Conservation (phyloP, 441 rosid species). For the Erysimum pusillum region DNA sequence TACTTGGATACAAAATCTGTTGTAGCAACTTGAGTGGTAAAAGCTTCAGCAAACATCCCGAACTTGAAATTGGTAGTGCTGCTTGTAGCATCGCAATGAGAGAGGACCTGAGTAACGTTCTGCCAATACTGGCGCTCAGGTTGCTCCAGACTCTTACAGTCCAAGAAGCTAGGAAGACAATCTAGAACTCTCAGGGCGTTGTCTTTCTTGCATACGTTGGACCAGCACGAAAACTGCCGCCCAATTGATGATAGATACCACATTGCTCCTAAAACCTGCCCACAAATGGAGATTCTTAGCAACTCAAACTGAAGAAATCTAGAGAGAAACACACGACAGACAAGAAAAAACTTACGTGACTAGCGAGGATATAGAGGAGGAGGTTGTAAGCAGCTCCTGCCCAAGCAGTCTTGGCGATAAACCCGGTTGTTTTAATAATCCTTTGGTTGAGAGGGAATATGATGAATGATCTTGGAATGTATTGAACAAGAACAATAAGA, state of each 20-base stretch:
- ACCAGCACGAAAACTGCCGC: conserved; percentile 79
- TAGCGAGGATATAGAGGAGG: conserved; percentile 83
- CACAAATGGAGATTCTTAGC: conserved; percentile 18
- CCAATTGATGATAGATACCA: conserved; percentile 86
- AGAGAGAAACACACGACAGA: not conserved
- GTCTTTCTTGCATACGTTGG: conserved; percentile 55
- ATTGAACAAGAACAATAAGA: conserved; percentile 80
- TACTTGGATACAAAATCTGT: conserved; percentile 63
- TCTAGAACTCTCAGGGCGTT: conserved; percentile 44
- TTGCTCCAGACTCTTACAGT: conserved; percentile 53
- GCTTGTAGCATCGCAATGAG: conserved; percentile 65
- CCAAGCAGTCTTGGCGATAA: conserved; percentile 89
- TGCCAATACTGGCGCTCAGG: conserved; percentile 81
- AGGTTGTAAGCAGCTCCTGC: conserved; percentile 92
- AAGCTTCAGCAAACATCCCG: conserved; percentile 84
- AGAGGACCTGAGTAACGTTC: conserved; percentile 59
- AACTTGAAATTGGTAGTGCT: conserved; percentile 62
- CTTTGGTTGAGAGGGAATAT: conserved; percentile 80
- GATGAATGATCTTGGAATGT: conserved; percentile 78
- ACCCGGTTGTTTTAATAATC: conserved; percentile 79
- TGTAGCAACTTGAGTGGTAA: conserved; percentile 67
- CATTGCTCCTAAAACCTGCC: conserved; percentile 81
- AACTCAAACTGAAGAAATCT: conserved; percentile 1
- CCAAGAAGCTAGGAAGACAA: conserved; percentile 62
- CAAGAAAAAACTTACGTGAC: conserved; percentile 64